These are phyloP conservation scores for Termitomyces sp. DNA, from an alignment of 768 basidiomycete genomes.

Conservation along the genomic window DNA sequence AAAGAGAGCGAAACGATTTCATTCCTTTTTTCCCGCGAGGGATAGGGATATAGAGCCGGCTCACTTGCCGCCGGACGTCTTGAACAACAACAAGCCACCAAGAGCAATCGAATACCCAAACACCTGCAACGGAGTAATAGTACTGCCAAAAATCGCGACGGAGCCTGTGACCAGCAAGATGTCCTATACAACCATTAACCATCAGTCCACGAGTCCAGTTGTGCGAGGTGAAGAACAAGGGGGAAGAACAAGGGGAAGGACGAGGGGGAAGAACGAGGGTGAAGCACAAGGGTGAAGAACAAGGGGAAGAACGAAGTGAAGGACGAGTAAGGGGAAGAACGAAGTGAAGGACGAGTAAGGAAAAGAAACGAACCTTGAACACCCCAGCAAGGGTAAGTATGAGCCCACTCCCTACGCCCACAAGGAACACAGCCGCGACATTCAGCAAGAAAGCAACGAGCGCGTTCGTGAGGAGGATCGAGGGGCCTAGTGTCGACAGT, in stretches of 20 bases:
- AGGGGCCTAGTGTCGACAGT: conserved; percentile 57
- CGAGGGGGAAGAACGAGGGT: no score
- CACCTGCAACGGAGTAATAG: conserved; percentile 79
- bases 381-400: conserved; percentile 93
- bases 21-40: no score
- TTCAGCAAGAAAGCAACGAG: conserved; percentile 84
- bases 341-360: no score
- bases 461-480: conserved; percentile 80
- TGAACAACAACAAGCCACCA: conserved; percentile 80
- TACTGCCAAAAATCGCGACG: conserved; percentile 78
- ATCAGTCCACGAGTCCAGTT: no score
- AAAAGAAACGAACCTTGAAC: conserved; percentile 67
- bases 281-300: no score
- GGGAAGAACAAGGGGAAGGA: no score
- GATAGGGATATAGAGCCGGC: neutral
- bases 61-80: conserved; percentile 63
- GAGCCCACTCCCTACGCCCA: conserved; percentile 82
- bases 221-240: no score
- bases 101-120: conserved; percentile 90
- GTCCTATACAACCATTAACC: conserved; percentile 43
- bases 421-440: conserved; percentile 91
- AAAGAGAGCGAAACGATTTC: neutral
- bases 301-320: no score
- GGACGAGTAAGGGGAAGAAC: no score
- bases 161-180: conserved; percentile 92